Evolutionary conservation across 768 basidiomycete genomes (phyloP), one percentile per base, ranked within the genome.

Genomic region (Pleurotus tuber-regium): DNA sequence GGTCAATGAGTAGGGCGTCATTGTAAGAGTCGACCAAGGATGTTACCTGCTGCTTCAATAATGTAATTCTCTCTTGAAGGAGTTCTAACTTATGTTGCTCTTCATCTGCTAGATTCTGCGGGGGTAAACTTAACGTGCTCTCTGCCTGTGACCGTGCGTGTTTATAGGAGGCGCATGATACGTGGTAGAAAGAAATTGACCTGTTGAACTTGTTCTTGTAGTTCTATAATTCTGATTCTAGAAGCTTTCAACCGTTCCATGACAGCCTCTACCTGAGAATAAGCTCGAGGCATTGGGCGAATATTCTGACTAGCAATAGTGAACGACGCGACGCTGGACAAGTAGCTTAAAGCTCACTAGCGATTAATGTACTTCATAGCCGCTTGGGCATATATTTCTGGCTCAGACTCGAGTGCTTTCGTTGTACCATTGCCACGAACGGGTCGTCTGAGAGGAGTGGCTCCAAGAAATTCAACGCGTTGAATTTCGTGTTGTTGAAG

Each of bases 291-390:
- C 78, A 80, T 80, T 3, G 75, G 72, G n/a, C 76, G 66, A 25
- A 78, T 70, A 25, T 66, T 59, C 54, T 73, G 67, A 57, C 70
- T 76, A 28, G 39, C 51, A n/a, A n/a, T n/a, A n/a, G n/a, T n/a
- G n/a, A n/a, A n/a, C n/a, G n/a, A n/a, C n/a, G n/a, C n/a, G n/a
- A n/a, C n/a, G 24, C 11, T n/a, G 7, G 16, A 30, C 3, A 33
- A 23, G 4, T 43, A 28, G 16, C 19, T 30, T 38, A 16, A 41
- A 19, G 73, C 88, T 62, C 60, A 89, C 88, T 88, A 92, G 63
- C 83, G 79, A 62, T 88, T 84, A 49, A 92, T 72, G 59, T 84
- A 89, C 66, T 84, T 89, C 54, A 87, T 62, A 0, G 89, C 87
- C 7, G 89, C 89, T 54, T 82, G 73, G 0, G 82, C 86, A 64